Base-by-base conservation (phyloP, 106 monocot species). In the Dactylorhiza incarnata region DNA sequence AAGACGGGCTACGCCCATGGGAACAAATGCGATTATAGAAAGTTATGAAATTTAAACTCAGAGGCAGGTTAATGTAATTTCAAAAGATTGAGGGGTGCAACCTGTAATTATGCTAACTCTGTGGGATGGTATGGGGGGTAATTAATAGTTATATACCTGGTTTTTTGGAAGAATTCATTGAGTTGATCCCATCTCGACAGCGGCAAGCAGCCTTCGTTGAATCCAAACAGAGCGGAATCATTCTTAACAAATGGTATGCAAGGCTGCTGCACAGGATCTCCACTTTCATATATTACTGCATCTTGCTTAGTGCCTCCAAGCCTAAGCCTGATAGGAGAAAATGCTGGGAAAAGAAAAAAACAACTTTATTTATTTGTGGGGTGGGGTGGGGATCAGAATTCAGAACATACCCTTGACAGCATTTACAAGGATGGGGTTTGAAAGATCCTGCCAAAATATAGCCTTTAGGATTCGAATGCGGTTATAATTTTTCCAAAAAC, bases 131-230 rank as follows among this genome's bases (percentile, higher is more conserved):
- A 3, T 37, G 14, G 20, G 17, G 45, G n/a, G n/a, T 37, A 1
- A 0, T 29, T 29, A 44, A 47, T 14, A 5, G 8, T 17, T 17
- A 8, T 37, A 37, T 84, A 94, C 94, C 86, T 75, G 0, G 94
- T 16, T 80, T 88, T 85, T 51, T 71, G 72, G 71, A 94, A 94
- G 88, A 94, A 94, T 43, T 66, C 59, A 62, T 90, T 86, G 76
- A 94, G 94, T 68, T 94, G 79, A 74, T 94, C 94, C 94, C 94
- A 94, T 86, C 94, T 90, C 44, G 79, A 49, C 79, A 90, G 47
- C 0, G 88, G 84, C 14, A 94, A 75, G 77, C 94, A 94, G n/a
- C 94, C 90, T 44, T 86, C 75, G 10, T 83, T 81, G 55, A 88
- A 90, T n/a, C 94, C 85, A 54, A 90, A 90, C 86, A 87, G 75